phyloP scores from a whole-genome alignment of 2,329 filamentous ascomycete genomes.

The Fusarium penzigii region DNA sequence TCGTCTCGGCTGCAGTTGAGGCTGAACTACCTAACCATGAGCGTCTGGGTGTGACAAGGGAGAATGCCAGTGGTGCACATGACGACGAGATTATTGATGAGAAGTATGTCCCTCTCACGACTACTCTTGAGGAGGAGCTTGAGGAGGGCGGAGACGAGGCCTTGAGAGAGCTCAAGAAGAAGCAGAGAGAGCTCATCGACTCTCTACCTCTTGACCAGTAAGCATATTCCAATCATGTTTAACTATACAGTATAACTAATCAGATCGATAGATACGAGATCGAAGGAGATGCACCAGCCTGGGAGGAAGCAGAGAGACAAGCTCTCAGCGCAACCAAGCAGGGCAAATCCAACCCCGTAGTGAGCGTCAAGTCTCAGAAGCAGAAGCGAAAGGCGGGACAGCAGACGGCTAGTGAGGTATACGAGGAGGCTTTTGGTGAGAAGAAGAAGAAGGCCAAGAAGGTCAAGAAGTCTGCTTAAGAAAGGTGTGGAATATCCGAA shows the following conservation, averaged over 20 bases:
- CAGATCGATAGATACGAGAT: constrained; percentile 58
- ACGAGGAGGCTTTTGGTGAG: constrained; percentile 59
- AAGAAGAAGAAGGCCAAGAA: constrained; percentile 58
- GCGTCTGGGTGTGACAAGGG: constrained; percentile 58
- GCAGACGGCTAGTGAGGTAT: constrained; percentile 59
- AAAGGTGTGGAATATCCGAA: constrained; percentile 18
- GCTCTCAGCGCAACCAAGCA: constrained; percentile 59
- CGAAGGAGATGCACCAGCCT: constrained; percentile 60
- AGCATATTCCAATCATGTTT: constrained; percentile 11
- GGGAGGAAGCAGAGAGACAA: constrained; percentile 75
- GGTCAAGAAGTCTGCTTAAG: constrained; percentile 35
- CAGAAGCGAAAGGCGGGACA: constrained; percentile 70
- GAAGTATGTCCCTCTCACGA: constrained; percentile 70
- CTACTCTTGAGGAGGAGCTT: constrained; percentile 76
- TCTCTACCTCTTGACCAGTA: constrained; percentile 79
- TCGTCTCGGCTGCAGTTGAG: constrained; percentile 74
- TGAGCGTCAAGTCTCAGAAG: constrained; percentile 81
- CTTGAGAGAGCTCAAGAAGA: constrained; percentile 68
- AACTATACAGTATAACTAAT: constrained; percentile 3
- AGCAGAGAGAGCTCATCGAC: constrained; percentile 87
- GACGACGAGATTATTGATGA: constrained; percentile 68
- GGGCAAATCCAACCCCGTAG: constrained; percentile 61
- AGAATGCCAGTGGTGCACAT: constrained; percentile 63
- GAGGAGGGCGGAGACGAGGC: constrained; percentile 81
- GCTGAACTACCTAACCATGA: constrained; percentile 62